These are phyloP conservation scores for Tricharina praecox DNA, from an alignment of 495 filamentous ascomycete species.

Conservation along the genomic window DNA sequence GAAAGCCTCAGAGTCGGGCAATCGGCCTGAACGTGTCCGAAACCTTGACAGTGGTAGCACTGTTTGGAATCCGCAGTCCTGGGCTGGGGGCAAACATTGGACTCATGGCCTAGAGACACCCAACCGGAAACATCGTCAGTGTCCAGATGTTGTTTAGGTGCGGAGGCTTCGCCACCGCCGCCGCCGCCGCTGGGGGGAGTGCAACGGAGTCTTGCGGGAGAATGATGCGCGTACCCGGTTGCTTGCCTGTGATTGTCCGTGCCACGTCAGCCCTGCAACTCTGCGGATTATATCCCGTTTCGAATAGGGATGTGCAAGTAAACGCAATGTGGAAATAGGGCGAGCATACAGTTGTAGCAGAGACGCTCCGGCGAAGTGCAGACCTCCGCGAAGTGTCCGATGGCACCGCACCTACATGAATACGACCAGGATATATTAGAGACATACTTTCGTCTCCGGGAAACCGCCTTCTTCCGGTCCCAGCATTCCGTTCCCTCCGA, in stretches of 20 bases:
- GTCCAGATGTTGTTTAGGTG: not conserved
- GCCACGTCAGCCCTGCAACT: constrained; percentile 22
- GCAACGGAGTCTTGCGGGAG: not conserved
- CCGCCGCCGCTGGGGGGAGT: no score
- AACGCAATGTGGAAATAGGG: not conserved
- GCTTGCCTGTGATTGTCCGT: constrained; percentile 44
- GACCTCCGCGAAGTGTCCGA: constrained; percentile 96
- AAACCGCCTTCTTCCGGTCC: not conserved
- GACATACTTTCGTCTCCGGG: not conserved
- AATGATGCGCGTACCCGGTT: constrained; percentile 51
- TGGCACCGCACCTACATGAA: constrained; percentile 58
- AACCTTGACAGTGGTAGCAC: constrained; percentile 98
- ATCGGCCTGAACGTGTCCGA: constrained; percentile 97
- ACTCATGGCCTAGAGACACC: constrained; percentile 67
- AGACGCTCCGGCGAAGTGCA: constrained; percentile 92
- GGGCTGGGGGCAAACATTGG: constrained; percentile 87
- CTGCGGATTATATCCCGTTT: constrained; percentile 15
- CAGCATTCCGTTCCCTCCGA: not conserved
- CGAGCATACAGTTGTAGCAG: constrained; percentile 87
- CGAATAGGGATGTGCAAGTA: not conserved
- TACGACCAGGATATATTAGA: constrained; percentile 4
- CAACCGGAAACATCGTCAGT: constrained; percentile 18
- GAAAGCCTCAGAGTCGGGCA: constrained; percentile 92
- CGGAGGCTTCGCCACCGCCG: not conserved
- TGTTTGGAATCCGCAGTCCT: constrained; percentile 97